Evolutionary conservation across 2,329 filamentous ascomycete species (phyloP), one percentile per base, ranked within the genome.

Genomic region (Colletotrichum musicola): DNA sequence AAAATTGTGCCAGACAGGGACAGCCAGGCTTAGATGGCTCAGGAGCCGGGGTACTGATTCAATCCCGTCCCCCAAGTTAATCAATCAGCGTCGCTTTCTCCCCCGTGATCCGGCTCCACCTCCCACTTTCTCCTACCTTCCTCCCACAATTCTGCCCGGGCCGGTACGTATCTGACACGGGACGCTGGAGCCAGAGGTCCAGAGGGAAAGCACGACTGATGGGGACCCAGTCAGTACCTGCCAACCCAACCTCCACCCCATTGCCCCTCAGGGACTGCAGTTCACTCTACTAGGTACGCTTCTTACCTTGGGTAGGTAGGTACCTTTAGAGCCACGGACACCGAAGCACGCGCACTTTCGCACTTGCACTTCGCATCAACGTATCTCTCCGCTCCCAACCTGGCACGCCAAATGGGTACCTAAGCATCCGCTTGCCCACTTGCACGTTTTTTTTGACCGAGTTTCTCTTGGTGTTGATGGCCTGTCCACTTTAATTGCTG

Each of bases 1-100:
- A 68, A 68, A 68, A 65, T 60, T 51, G 57, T 53, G 46, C 55
- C 61, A 51, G 62, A 18, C 65, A 65, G 65, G 62, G 55, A 55
- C 64, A 13, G 35, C 55, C 50, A 55, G 55, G 61, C 62, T 56
- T 60, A 59, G 44, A 44, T 65, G 62, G 49, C 30, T 56, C n/a
- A 18, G 25, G 42, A 50, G 60, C 49, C 50, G 50, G 65, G 65
- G 42, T 6, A 51, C 61, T 68, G 65, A 68, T 65, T 68, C 61
- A 68, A 68, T 68, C 62, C 49, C 62, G 65, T 60, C 22, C 13
- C 30, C 18, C 54, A 30, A 60, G 10, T 22, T 16, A 20, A 47
- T 38, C 65, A 68, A 49, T 68, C 49, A 65, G 55, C 25, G 14
- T 50, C 49, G 30, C 12, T 13, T 13, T 35, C 50, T 50, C 13